A percentile compares a stretch with the other conserved stretches of the same genome.
phyloP scores from a whole-genome alignment of 2,329 filamentous ascomycete genomes.

The Exophiala mesophila region DNA sequence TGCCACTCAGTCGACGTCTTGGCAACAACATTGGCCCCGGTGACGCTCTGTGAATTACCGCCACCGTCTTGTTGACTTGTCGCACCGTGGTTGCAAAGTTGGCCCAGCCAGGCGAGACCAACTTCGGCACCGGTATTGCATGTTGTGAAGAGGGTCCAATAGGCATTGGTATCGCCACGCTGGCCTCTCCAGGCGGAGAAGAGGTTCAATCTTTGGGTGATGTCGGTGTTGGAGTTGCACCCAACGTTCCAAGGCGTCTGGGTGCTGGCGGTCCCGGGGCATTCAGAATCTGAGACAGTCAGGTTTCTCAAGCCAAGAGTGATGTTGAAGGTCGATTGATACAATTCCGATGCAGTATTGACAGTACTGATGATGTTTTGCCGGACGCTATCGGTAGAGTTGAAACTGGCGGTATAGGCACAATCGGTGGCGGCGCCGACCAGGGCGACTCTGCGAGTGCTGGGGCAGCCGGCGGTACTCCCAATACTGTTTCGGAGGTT shows the following conservation, averaged over 20 bases:
- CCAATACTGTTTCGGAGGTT: slow-evolving; percentile 78
- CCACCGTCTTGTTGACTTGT: slow-evolving; percentile 48
- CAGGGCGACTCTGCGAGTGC: slow-evolving; percentile 83
- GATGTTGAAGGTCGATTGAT: slow-evolving; percentile 90
- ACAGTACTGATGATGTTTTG: slow-evolving; percentile 76
- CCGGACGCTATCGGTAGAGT: slow-evolving; percentile 58
- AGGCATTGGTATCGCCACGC: slow-evolving; percentile 74
- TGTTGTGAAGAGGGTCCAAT: slow-evolving; percentile 83
- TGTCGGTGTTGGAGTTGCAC: slow-evolving; percentile 59
- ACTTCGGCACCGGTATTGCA: slow-evolving; percentile 81
- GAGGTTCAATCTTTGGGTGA: slow-evolving; percentile 73
- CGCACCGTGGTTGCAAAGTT: slow-evolving; percentile 65
- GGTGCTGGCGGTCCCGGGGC: slow-evolving; percentile 62
- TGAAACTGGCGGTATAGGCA: slow-evolving; percentile 72
- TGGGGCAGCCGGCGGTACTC: slow-evolving; percentile 75
- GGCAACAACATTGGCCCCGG: slow-evolving; percentile 84
- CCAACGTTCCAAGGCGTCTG: slow-evolving; percentile 78
- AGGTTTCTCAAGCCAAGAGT: slow-evolving; percentile 85
- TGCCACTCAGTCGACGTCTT: slow-evolving; percentile 85
- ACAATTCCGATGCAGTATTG: slow-evolving; percentile 80
- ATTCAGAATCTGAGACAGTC: slow-evolving; percentile 68
- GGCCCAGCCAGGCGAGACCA: slow-evolving; percentile 87
- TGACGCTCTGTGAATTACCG: slow-evolving; percentile 62
- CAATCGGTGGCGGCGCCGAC: slow-evolving; percentile 93
- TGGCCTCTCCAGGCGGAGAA: slow-evolving; percentile 86